Evolutionary conservation across 202 grass and related monocot genomes (phyloP).

Genomic region (Cymbopogon flexuosus): DNA sequence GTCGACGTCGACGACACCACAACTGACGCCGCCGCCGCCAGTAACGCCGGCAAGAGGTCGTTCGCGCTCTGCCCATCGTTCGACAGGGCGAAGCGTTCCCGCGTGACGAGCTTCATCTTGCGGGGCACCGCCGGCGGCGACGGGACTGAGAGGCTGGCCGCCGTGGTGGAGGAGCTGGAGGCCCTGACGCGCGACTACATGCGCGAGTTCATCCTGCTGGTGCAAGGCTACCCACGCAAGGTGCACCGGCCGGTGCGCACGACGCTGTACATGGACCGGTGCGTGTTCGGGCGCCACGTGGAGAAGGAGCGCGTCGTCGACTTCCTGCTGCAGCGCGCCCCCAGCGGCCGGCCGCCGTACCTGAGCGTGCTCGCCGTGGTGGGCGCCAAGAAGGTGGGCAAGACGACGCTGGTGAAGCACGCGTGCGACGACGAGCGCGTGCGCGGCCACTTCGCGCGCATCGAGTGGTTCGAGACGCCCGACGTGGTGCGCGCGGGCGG

Average conservation of each 20-base stretch:
- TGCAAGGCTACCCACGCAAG: conserved; percentile 37
- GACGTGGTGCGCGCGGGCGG: conserved; percentile 19
- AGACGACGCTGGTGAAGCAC: conserved; percentile 44
- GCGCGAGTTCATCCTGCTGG: conserved; percentile 38
- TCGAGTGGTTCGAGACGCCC: conserved; percentile 28
- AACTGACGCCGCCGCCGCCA: not conserved
- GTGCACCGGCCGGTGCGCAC: conserved; percentile 27
- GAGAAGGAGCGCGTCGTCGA: conserved; percentile 42
- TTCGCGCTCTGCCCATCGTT: conserved; percentile 3
- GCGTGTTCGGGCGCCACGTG: conserved; percentile 45
- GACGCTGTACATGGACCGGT: conserved; percentile 41
- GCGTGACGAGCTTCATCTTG: conserved; percentile 15
- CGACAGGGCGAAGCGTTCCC: conserved; percentile 24
- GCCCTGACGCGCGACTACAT: conserved; percentile 27
- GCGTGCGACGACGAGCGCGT: conserved; percentile 42
- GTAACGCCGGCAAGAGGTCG: not conserved
- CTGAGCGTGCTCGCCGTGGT: conserved; percentile 29
- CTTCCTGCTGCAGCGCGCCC: conserved; percentile 12
- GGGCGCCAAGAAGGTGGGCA: conserved; percentile 25
- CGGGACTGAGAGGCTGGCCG: not conserved
- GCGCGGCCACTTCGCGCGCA: conserved; percentile 30
- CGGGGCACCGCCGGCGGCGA: not conserved
- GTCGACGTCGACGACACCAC: not conserved
- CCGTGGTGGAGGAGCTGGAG: conserved; percentile 29
- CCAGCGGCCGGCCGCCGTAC: not conserved